Conservation (phyloP, 106 monocot species). For the Phalaenopsis aphrodite region DNA sequence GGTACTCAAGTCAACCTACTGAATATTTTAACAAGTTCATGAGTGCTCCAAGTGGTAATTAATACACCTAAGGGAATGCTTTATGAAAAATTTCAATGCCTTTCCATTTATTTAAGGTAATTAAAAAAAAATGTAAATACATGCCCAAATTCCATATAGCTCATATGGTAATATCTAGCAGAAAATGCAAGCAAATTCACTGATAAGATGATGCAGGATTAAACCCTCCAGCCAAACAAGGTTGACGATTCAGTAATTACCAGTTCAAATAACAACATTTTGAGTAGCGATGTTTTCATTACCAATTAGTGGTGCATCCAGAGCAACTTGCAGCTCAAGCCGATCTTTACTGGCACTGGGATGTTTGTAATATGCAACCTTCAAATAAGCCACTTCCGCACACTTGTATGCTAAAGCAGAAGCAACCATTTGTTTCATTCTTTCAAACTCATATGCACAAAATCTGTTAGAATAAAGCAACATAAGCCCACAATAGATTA, state of each 20-base stretch:
- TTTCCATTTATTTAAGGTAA: not conserved
- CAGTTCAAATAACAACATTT: not conserved
- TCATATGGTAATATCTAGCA: not conserved
- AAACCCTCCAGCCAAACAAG: not conserved
- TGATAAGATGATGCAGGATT: not conserved
- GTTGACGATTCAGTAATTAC: not conserved
- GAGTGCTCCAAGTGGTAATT: not conserved
- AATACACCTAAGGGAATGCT: not conserved
- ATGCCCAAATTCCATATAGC: not conserved
- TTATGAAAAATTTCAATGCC: not conserved
- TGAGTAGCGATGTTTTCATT: not conserved
- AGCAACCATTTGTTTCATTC: constrained; percentile 72
- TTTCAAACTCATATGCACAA: constrained; percentile 84
- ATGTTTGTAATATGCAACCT: constrained; percentile 70
- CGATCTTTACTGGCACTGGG: constrained; percentile 72
- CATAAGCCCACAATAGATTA: constrained; percentile 6
- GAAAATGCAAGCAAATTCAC: not conserved
- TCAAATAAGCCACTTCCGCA: constrained; percentile 91
- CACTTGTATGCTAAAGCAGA: constrained; percentile 94
- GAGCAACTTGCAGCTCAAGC: constrained; percentile 53
- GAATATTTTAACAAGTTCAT: not conserved
- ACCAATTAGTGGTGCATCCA: constrained; percentile 54
- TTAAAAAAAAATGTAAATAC: not conserved
- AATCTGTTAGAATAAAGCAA: constrained; percentile 41
- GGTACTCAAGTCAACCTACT: not conserved